Evolutionary conservation across 352 stramenopile genomes (phyloP).

Genomic region (Salisapilia sapeloensis): DNA sequence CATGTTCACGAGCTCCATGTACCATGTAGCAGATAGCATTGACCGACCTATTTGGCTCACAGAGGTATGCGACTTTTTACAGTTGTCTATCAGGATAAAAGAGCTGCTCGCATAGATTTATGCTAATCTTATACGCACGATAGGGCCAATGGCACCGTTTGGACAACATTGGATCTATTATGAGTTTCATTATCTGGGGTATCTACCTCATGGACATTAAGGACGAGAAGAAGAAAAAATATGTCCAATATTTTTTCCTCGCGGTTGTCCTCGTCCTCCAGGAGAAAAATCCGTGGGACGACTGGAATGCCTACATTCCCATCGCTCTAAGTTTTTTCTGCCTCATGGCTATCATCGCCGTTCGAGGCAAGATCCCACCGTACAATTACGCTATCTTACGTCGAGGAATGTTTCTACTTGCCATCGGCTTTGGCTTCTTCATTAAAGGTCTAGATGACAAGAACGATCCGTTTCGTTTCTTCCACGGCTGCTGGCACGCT

Average conservation of each 20-base stretch:
- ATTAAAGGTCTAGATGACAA: constrained; percentile 45
- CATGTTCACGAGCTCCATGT: constrained; percentile 64
- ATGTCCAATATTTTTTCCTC: constrained; percentile 56
- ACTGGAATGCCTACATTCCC: constrained; percentile 26
- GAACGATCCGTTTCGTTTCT: constrained; percentile 61
- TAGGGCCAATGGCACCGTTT: constrained; percentile 64
- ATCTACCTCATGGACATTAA: constrained; percentile 66
- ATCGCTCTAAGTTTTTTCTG: constrained; percentile 23
- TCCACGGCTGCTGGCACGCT: constrained; percentile 67
- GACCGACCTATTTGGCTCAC: constrained; percentile 56
- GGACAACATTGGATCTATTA: constrained; percentile 72
- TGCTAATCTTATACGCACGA: too few relatives aligned
- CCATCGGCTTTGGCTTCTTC: constrained; percentile 34
- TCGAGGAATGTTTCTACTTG: constrained; percentile 25
- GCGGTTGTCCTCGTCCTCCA: constrained; percentile 42
- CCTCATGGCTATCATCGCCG: constrained; percentile 21
- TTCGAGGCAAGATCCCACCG: constrained; percentile 15
- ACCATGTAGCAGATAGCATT: constrained; percentile 66
- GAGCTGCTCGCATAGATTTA: not conserved
- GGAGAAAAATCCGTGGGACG: constrained; percentile 68
- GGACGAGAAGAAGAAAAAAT: constrained; percentile 15
- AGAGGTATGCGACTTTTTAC: constrained; percentile 19
- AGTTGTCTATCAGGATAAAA: too few relatives aligned
- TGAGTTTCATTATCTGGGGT: constrained; percentile 58
- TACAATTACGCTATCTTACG: constrained; percentile 38